Evolutionary conservation across 2,329 filamentous ascomycete species (phyloP), one percentile per base, ranked within the genome.

Genomic region (Diaporthe destruens): DNA sequence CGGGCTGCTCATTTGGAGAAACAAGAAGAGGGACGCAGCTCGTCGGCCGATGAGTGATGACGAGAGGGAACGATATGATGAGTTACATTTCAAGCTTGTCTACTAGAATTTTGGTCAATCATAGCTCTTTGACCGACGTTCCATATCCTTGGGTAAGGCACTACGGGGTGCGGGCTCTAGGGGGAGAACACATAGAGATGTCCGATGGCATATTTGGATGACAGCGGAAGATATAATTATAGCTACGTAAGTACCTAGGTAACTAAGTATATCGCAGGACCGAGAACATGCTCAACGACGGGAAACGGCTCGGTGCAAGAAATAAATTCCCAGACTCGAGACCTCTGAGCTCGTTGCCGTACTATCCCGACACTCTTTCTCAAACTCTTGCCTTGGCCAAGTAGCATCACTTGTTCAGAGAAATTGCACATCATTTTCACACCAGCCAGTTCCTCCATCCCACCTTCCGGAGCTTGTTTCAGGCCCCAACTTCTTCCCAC

Each of bases 61-160:
- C 14, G 71, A 66, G 25, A 66, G n/a, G 49, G 49, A 66, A 51
- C 25, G 20, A 12, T 55, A 72, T 20, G 63, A 57, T 36, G 34
- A 69, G 14, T 6, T 72, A 42, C 32, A 55, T 34, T 68, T 72
- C 51, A 68, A 39, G 47, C 36, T 72, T 8, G 36, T 51, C 32
- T 69, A 57, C 25, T 72, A 71, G 53, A 3, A 47, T 18, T n/a
- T 6, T 25, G 8, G 23, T 16, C 16, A 6, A 20, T 3, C 4
- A 12, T 53, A 23, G 29, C 14, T 36, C 9, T 29, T 14, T 6
- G 9, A n/a, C 23, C 25, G 36, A 25, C 36, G 18, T 25, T 5
- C 3, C 11, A 3, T 39, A 2, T 57, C 34, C 11, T 6, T 18
- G 20, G 8, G 32, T 25, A 6, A 23, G 32, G 34, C 34, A 23